Conservation (phyloP, 2,329 filamentous ascomycete genomes). For the Bipolaris zeicola region DNA sequence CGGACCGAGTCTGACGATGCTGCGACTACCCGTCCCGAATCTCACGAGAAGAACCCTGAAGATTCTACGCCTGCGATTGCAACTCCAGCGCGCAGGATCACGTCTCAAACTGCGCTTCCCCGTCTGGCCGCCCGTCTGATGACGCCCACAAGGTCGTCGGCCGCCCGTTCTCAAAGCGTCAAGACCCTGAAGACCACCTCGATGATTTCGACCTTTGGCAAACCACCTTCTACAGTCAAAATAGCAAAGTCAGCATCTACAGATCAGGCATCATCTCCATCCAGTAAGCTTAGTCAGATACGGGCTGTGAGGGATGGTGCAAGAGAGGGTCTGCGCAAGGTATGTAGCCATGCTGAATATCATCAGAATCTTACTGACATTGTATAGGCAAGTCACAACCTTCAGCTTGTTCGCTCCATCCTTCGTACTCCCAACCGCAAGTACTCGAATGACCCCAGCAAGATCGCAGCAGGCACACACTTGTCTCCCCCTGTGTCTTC, state of each 20-base stretch:
- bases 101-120: constrained; percentile 51
- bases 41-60: constrained; percentile 42
- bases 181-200: constrained; percentile 54
- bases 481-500: constrained; percentile 49
- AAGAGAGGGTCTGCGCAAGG: constrained; percentile 43
- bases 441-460: constrained; percentile 63
- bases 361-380: background rate
- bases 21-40: constrained; percentile 66
- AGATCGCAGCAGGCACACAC: constrained; percentile 66
- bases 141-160: constrained; percentile 79
- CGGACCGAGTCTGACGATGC: constrained; percentile 71
- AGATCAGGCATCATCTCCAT: constrained; percentile 53
- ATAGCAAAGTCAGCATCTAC: constrained; percentile 54
- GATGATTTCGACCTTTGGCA: constrained; percentile 60
- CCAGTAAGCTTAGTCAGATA: constrained; percentile 30
- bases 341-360: constrained; percentile 3
- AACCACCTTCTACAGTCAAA: constrained; percentile 60
- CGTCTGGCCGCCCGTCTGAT: constrained; percentile 61
- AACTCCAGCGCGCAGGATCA: constrained; percentile 37
- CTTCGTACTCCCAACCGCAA: constrained; percentile 65
- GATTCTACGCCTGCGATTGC: constrained; percentile 16
- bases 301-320: constrained; percentile 47
- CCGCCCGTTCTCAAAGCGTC: constrained; percentile 64
- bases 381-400: constrained; percentile 47
- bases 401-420: constrained; percentile 67